A percentile compares a stretch with the other conserved stretches of the same genome.
Conservation (phyloP, 2,329 filamentous ascomycete genomes). For the Pseudogymnoascus sp. region DNA sequence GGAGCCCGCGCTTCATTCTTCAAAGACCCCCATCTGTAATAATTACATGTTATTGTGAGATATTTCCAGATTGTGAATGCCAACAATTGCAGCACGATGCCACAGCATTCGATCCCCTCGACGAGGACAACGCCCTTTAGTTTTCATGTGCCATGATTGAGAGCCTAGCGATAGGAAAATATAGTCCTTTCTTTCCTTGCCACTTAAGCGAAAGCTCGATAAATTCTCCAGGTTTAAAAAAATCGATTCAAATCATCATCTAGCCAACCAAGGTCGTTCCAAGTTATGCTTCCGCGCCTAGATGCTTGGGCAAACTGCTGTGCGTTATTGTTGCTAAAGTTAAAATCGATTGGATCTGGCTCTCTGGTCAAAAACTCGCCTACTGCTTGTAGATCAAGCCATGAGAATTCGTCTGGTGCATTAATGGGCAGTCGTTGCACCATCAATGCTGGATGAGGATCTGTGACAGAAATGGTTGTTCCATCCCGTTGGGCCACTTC, state of each 20-base stretch:
- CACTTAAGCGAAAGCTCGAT: neutral
- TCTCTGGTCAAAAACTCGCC: constrained; percentile 47
- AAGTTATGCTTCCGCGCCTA: neutral
- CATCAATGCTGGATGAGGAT: constrained; percentile 9
- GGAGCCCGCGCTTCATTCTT: neutral
- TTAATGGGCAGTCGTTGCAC: constrained; percentile 33
- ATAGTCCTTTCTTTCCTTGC: neutral
- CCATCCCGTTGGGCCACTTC: constrained; percentile 22
- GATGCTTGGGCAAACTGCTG: neutral
- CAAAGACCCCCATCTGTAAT: neutral
- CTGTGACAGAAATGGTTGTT: neutral
- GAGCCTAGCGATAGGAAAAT: neutral
- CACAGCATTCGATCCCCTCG: neutral
- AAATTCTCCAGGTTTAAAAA: neutral
- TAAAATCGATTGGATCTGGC: constrained; percentile 20
- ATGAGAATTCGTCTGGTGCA: constrained; percentile 50
- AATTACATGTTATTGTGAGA: neutral
- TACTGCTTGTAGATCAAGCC: constrained; percentile 52
- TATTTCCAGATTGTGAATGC: neutral
- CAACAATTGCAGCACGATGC: neutral
- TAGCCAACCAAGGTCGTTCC: neutral
- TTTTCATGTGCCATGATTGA: neutral
- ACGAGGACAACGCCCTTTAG: neutral
- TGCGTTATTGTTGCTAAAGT: neutral
- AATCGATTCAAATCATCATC: neutral